Percentiles rank a stretch among this genome's conserved stretches.
Evolutionary conservation across 2,329 filamentous ascomycete species (phyloP).

Genomic region (Hirsutella rhossiliensis): DNA sequence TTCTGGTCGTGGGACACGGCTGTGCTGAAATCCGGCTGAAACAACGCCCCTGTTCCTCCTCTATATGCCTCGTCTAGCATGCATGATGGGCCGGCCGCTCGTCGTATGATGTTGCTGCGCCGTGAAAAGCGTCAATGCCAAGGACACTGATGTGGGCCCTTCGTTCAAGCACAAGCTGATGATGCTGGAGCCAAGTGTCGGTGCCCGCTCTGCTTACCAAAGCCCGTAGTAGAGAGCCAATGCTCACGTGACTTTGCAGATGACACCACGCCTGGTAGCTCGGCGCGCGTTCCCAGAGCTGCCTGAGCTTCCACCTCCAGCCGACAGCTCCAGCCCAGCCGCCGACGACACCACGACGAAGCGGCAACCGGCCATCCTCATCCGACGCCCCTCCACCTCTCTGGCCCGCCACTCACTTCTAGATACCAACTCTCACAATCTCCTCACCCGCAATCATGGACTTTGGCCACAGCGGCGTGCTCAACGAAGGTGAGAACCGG

Average conservation of each 20-base stretch:
- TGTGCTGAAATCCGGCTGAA: too few relatives aligned
- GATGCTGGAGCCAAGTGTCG: too few relatives aligned
- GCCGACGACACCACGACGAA: slow-evolving; percentile 7
- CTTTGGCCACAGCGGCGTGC: slow-evolving; percentile 47
- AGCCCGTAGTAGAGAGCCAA: background rate
- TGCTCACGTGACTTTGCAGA: slow-evolving; percentile 2
- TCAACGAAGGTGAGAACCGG: slow-evolving; percentile 46
- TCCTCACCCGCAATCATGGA: slow-evolving; percentile 35
- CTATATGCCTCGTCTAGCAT: too few relatives aligned
- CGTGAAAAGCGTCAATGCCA: too few relatives aligned
- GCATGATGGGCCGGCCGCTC: too few relatives aligned
- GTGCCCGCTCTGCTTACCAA: background rate
- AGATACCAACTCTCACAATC: too few relatives aligned
- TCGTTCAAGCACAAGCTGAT: too few relatives aligned
- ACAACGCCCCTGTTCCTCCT: too few relatives aligned
- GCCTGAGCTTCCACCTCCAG: slow-evolving; percentile 25
- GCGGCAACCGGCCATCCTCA: background rate
- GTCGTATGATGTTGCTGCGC: too few relatives aligned
- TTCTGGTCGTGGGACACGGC: too few relatives aligned
- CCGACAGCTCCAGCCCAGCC: slow-evolving; percentile 22
- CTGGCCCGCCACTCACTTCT: too few relatives aligned
- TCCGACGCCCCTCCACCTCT: background rate
- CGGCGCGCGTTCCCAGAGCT: slow-evolving; percentile 32
- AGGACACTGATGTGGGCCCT: too few relatives aligned
- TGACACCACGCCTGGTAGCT: background rate